A percentile compares a stretch with the other conserved stretches of the same genome.
Conservation (phyloP, 2,329 filamentous ascomycete species). For the Cucurbitaria berberidis region DNA sequence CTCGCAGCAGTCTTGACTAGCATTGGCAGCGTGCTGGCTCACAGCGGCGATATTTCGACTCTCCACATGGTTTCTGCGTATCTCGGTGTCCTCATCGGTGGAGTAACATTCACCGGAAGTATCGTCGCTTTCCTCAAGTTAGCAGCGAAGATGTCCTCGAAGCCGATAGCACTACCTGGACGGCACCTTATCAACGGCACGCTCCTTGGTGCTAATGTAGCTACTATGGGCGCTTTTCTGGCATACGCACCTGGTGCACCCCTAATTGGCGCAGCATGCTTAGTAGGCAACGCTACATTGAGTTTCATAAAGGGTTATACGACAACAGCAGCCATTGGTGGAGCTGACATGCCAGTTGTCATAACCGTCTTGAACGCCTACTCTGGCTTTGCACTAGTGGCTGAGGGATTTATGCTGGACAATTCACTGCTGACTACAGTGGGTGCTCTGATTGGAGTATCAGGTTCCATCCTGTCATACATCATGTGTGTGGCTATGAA, state of each 20-base stretch:
- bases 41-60: constrained; percentile 74
- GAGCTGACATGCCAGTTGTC: constrained; percentile 92
- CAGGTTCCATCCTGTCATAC: constrained; percentile 80
- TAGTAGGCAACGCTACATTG: constrained; percentile 76
- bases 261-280: constrained; percentile 76
- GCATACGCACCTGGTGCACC: constrained; percentile 82
- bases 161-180: constrained; percentile 73
- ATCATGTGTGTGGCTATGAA: constrained; percentile 85
- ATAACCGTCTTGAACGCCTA: constrained; percentile 92
- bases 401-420: constrained; percentile 90
- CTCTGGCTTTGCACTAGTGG: constrained; percentile 86
- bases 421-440: constrained; percentile 85
- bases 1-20: constrained; percentile 87
- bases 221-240: constrained; percentile 83
- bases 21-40: constrained; percentile 82
- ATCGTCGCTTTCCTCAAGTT: constrained; percentile 90
- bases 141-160: constrained; percentile 80
- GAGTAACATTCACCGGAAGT: constrained; percentile 89
- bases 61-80: constrained; percentile 87
- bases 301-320: constrained; percentile 88
- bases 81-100: constrained; percentile 81
- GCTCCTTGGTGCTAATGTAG: constrained; percentile 76
- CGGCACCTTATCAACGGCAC: constrained; percentile 77
- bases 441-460: constrained; percentile 85
- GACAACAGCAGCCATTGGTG: constrained; percentile 85